A percentile compares a stretch with the other conserved stretches of the same genome.
Conservation (phyloP, 108 stramenopile genomes). For the Conticribra weissflogii region DNA sequence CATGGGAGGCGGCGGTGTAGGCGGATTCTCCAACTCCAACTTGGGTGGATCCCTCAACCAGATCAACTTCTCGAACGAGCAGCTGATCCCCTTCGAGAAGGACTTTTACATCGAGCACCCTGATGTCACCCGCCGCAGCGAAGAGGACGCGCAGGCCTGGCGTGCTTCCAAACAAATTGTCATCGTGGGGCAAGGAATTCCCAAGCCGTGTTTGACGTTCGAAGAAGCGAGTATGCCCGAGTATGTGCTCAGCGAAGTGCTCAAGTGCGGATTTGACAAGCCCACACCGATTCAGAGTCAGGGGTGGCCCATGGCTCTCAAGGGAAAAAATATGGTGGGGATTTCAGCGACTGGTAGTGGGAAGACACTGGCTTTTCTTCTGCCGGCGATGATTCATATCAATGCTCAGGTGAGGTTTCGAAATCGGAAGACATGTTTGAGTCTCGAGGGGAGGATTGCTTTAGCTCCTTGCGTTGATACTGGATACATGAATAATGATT, state of each 20-base stretch:
- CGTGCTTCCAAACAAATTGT: constrained; percentile 86
- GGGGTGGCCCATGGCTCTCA: constrained; percentile 99
- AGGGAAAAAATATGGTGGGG: constrained; percentile 97
- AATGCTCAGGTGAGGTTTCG: constrained; percentile 91
- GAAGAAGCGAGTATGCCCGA: constrained; percentile 97
- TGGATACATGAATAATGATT: constrained; percentile 5
- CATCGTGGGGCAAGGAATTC: constrained; percentile 87
- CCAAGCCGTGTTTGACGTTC: constrained; percentile 96
- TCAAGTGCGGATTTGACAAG: constrained; percentile 93
- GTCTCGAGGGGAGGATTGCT: neutral
- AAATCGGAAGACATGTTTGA: constrained; percentile 7
- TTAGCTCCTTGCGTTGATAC: constrained; percentile 2
- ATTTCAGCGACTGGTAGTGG: constrained; percentile 95
- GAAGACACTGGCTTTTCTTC: constrained; percentile 97
- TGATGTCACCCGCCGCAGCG: constrained; percentile 87
- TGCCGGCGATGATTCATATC: constrained; percentile 99
- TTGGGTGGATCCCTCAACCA: constrained; percentile 68
- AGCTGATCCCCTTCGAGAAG: constrained; percentile 95
- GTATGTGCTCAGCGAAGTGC: constrained; percentile 93
- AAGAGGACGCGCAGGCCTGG: constrained; percentile 88
- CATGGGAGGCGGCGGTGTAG: constrained; percentile 10
- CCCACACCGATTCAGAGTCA: constrained; percentile 99
- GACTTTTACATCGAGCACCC: constrained; percentile 99
- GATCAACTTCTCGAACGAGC: constrained; percentile 84
- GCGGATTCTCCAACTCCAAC: constrained; percentile 45